Conservation (phyloP, 208 protist genomes). For the Trypanosoma theileri region DNA sequence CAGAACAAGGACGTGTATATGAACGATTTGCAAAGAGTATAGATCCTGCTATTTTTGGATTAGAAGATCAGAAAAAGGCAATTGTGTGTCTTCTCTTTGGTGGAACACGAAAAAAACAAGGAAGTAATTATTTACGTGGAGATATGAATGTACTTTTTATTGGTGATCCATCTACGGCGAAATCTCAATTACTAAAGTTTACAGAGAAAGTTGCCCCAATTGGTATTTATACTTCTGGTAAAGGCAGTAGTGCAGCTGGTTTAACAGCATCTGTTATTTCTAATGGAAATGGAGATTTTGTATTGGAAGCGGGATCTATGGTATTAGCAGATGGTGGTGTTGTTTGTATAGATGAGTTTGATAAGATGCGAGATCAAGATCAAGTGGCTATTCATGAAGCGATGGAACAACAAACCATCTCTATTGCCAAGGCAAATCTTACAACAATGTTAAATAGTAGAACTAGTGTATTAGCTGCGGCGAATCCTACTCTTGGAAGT, state of each 20-base stretch:
- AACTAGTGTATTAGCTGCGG: conserved; percentile 98
- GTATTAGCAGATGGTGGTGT: conserved; percentile 99
- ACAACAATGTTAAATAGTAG: conserved; percentile 99
- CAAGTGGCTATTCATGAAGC: conserved; percentile 99
- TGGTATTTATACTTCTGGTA: conserved; percentile 99
- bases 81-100: conserved; percentile 98
- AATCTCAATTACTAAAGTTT: conserved; percentile 99
- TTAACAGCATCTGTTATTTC: conserved; percentile 97
- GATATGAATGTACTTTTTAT: conserved; percentile 99
- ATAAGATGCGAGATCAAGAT: conserved; percentile 99
- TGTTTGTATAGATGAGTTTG: conserved; percentile 99
- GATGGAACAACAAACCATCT: conserved; percentile 99
- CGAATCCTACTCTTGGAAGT: conserved; percentile 97
- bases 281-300: conserved; percentile 95
- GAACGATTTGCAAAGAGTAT: conserved; percentile 93
- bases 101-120: conserved; percentile 96
- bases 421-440: conserved; percentile 99
- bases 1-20: conserved; percentile 90
- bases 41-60: conserved; percentile 98
- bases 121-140: conserved; percentile 96
- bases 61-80: conserved; percentile 97
- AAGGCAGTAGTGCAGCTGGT: conserved; percentile 97
- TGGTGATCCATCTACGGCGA: conserved; percentile 99
- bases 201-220: conserved; percentile 96
- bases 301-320: conserved; percentile 99